phyloP scores from a whole-genome alignment of 139 green algal genomes.

The Micractinium conductrix region DNA sequence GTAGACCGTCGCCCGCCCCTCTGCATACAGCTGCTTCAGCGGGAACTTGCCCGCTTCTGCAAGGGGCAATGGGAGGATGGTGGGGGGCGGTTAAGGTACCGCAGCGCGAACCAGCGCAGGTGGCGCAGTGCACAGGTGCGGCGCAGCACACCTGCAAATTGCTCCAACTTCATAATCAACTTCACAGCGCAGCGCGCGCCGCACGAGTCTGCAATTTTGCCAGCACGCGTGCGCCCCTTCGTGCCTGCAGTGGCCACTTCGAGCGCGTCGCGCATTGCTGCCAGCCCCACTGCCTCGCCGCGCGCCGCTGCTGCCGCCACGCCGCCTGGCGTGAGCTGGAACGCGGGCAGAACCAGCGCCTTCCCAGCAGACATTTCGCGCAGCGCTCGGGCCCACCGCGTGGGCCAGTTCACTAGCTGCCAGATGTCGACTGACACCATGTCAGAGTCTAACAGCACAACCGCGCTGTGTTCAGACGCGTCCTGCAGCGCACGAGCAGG shows the following conservation, averaged over 20 bases:
- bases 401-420: conserved; percentile 24
- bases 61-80: too few relatives aligned
- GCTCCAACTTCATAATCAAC: too few relatives aligned
- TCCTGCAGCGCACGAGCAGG: not conserved
- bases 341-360: conserved; percentile 18
- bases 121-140: too few relatives aligned
- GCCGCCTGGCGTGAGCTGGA: conserved; percentile 25
- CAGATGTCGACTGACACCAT: conserved; percentile 23
- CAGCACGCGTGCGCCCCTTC: not conserved
- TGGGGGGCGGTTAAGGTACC: too few relatives aligned
- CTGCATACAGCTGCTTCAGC: not conserved
- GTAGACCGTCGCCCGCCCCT: not conserved
- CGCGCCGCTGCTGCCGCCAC: not conserved
- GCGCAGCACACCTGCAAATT: too few relatives aligned
- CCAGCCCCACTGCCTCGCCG: not conserved
- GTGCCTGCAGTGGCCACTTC: conserved; percentile 15
- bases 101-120: too few relatives aligned
- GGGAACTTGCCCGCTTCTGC: conserved; percentile 29
- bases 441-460: conserved; percentile 14
- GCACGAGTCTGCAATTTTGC: too few relatives aligned
- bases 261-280: not conserved
- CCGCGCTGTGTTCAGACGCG: not conserved
- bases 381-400: conserved; percentile 1
- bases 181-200: too few relatives aligned
- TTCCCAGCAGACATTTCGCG: not conserved